phyloP scores from a whole-genome alignment of 139 green algal species.

The Volvox reticuliferus region DNA sequence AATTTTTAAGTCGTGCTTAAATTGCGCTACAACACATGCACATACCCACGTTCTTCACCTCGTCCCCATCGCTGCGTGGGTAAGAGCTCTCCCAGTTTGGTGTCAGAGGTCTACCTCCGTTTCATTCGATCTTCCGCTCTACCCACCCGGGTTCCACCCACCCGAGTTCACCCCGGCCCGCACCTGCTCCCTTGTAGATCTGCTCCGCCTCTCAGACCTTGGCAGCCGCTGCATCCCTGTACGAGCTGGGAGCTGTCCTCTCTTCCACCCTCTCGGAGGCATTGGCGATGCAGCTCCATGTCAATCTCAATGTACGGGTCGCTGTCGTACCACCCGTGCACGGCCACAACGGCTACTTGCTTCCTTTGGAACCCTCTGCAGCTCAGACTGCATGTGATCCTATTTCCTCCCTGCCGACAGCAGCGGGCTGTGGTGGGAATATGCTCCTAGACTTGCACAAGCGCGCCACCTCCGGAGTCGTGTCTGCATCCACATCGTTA shows the following conservation, averaged over 20 bases:
- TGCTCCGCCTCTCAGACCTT: constrained; percentile 17
- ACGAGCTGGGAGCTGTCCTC: not conserved
- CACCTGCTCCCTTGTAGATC: not conserved
- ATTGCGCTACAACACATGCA: no score
- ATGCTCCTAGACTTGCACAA: not conserved
- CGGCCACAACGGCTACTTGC: not conserved
- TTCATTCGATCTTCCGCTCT: no score
- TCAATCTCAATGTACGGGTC: constrained; percentile 15
- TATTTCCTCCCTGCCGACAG: not conserved
- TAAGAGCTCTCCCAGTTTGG: no score
- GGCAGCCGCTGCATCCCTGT: not conserved
- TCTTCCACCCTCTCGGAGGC: not conserved
- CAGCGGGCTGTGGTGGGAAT: not conserved
- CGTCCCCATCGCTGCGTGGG: no score
- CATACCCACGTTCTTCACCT: no score
- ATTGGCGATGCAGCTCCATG: not conserved
- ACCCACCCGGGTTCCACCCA: no score
- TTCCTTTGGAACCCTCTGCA: not conserved
- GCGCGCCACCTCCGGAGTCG: not conserved
- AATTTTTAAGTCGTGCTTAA: no score
- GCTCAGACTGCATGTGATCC: not conserved
- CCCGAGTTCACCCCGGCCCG: not conserved
- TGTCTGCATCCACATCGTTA: not conserved
- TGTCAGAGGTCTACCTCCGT: no score
- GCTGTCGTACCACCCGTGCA: constrained; percentile 22